Evolutionary conservation across 2,329 filamentous ascomycete species (phyloP).

Genomic region (Pseudonectria buxi): DNA sequence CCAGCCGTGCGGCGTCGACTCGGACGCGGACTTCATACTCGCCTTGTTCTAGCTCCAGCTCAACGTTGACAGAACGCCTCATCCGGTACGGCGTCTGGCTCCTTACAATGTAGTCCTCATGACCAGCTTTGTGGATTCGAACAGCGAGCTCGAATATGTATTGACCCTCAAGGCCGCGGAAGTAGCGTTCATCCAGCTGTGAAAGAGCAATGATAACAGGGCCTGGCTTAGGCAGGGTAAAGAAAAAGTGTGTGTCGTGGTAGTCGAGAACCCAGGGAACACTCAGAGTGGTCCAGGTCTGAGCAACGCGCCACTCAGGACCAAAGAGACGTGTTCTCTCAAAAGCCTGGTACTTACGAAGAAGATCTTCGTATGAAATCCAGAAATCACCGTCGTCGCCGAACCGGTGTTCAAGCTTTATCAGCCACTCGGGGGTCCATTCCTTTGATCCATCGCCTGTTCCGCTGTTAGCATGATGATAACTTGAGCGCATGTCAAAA

Average conservation of each 20-base stretch:
- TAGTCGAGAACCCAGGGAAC: constrained; percentile 53
- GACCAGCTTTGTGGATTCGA: constrained; percentile 43
- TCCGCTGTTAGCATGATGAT: constrained; percentile 9
- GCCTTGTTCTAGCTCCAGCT: constrained; percentile 67
- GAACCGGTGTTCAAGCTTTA: constrained; percentile 65
- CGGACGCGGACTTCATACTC: constrained; percentile 71
- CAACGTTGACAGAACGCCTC: constrained; percentile 68
- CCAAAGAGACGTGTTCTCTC: constrained; percentile 53
- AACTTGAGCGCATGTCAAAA: not conserved
- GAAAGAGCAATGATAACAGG: constrained; percentile 50
- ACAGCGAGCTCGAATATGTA: constrained; percentile 49
- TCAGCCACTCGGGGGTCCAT: constrained; percentile 75
- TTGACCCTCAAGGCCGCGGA: constrained; percentile 49
- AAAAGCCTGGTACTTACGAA: constrained; percentile 52
- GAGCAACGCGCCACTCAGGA: constrained; percentile 44
- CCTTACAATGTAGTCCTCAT: constrained; percentile 49
- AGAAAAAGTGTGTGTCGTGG: constrained; percentile 45
- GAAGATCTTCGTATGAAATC: constrained; percentile 53
- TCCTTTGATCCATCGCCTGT: constrained; percentile 68
- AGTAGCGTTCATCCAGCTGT: constrained; percentile 53
- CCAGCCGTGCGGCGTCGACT: constrained; percentile 58
- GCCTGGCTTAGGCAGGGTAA: constrained; percentile 41
- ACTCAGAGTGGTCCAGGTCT: constrained; percentile 42
- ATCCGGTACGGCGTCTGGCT: constrained; percentile 51
- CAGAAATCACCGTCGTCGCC: constrained; percentile 66